Conservation (phyloP, 2,329 filamentous ascomycete species). For the Penicillium sp. region DNA sequence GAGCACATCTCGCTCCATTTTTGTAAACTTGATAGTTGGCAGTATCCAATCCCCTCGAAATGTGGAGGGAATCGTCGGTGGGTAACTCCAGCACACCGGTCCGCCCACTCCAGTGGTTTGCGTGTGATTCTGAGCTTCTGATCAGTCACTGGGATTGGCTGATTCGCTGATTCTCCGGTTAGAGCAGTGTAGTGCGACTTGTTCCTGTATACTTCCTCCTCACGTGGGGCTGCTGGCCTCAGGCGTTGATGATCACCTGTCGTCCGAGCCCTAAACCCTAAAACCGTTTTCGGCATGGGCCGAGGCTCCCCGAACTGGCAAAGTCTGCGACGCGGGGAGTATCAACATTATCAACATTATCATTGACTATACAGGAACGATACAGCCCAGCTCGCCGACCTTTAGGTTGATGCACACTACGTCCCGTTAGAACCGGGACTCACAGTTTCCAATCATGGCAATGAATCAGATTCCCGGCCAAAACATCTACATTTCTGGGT, state of each 20-base stretch:
- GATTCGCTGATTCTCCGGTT: too few species aligned
- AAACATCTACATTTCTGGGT: constrained; percentile 81
- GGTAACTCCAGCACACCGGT: constrained; percentile 11
- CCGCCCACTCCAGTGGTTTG: constrained; percentile 7
- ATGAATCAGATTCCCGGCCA: constrained; percentile 71
- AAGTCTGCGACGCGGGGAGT: not conserved
- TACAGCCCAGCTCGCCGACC: not conserved
- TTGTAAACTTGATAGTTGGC: not conserved
- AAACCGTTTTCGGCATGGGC: not conserved
- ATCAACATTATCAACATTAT: not conserved
- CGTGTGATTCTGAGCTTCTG: not conserved
- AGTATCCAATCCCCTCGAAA: constrained; percentile 14
- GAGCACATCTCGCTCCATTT: not conserved
- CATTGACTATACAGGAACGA: not conserved
- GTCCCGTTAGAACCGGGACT: not conserved
- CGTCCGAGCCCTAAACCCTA: not conserved
- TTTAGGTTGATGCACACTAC: not conserved
- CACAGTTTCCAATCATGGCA: constrained; percentile 31
- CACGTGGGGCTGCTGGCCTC: too few species aligned
- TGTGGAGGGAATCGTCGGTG: constrained; percentile 21
- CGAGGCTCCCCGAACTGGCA: not conserved
- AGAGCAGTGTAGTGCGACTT: too few species aligned
- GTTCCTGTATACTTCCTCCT: too few species aligned
- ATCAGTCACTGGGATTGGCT: not conserved
- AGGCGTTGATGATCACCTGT: not conserved